phyloP scores from a whole-genome alignment of 768 basidiomycete genomes.

The Serendipita sp. region DNA sequence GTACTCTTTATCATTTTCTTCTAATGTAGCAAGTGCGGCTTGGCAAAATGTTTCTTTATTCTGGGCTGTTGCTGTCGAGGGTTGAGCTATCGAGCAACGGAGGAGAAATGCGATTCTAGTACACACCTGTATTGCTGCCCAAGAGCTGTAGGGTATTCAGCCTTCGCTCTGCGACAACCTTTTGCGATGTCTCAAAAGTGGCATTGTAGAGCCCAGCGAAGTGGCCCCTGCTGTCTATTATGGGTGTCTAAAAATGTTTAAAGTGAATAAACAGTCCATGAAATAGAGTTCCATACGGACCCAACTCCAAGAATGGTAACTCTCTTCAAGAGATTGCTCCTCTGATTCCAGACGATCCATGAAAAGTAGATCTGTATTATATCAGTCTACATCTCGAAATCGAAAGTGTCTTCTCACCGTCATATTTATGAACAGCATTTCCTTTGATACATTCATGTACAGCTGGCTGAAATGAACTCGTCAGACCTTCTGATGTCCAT shows the following conservation, averaged over 20 bases:
- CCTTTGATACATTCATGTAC: constrained; percentile 11
- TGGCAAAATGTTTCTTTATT: constrained; percentile 9
- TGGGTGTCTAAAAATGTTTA: constrained; percentile 11
- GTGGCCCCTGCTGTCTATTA: constrained; percentile 11
- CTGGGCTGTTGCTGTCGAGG: constrained; percentile 6
- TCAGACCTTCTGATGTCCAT: background rate
- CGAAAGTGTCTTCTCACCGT: constrained; percentile 11
- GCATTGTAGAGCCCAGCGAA: constrained; percentile 14
- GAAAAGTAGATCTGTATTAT: background rate
- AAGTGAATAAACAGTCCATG: background rate
- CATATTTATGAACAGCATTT: constrained; percentile 12
- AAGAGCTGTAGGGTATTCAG: constrained; percentile 13
- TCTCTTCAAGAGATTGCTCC: constrained; percentile 14
- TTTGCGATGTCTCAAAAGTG: constrained; percentile 14
- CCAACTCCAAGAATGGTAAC: constrained; percentile 16
- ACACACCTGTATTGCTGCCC: constrained; percentile 8
- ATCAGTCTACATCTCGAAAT: no score
- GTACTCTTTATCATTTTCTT: constrained; percentile 12
- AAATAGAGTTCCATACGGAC: constrained; percentile 8
- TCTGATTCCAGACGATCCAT: constrained; percentile 5
- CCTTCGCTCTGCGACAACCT: constrained; percentile 15
- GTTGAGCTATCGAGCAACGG: background rate
- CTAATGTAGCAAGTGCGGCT: constrained; percentile 10
- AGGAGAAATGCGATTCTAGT: background rate
- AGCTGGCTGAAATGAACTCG: constrained; percentile 3